phyloP scores from a whole-genome alignment of 2,329 filamentous ascomycete species.

The Paraphoma chrysanthemicola region DNA sequence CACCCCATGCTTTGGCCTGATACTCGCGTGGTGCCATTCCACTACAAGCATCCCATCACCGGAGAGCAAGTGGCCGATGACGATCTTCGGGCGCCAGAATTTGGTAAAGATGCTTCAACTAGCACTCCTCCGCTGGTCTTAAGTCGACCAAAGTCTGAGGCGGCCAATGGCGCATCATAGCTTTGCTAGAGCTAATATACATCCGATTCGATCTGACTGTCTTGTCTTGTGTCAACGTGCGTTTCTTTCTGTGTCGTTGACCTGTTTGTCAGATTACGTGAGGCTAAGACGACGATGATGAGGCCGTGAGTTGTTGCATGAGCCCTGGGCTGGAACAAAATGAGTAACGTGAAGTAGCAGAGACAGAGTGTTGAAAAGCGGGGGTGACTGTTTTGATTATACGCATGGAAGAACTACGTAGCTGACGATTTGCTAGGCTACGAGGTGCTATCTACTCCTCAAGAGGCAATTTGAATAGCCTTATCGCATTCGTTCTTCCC shows the following conservation, averaged over 20 bases:
- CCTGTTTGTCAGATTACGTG: too few species aligned
- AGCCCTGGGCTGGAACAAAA: too few species aligned
- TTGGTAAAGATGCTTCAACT: constrained; percentile 50
- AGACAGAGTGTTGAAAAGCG: too few species aligned
- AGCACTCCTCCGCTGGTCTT: constrained; percentile 54
- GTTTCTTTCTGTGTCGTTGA: neutral
- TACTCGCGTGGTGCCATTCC: constrained; percentile 62
- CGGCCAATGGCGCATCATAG: constrained; percentile 9
- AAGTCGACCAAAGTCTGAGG: constrained; percentile 33
- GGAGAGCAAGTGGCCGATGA: constrained; percentile 54
- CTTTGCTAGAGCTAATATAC: neutral
- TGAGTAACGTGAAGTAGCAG: too few species aligned
- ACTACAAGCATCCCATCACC: constrained; percentile 61
- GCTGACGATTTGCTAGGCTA: neutral
- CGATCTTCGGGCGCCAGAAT: constrained; percentile 58
- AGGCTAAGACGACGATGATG: too few species aligned
- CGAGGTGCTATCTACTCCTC: neutral
- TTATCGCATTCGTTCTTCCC: constrained; percentile 31
- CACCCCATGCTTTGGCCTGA: constrained; percentile 65
- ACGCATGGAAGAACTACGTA: too few species aligned
- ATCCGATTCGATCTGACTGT: neutral
- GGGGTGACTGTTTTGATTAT: too few species aligned
- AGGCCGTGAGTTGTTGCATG: too few species aligned
- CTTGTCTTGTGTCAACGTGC: neutral
- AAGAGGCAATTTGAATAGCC: constrained; percentile 35